Percentiles rank a stretch among this genome's conserved stretches.
Conservation (phyloP, 192 early-diverging fungal species). For the Umbelopsis isabellina region DNA sequence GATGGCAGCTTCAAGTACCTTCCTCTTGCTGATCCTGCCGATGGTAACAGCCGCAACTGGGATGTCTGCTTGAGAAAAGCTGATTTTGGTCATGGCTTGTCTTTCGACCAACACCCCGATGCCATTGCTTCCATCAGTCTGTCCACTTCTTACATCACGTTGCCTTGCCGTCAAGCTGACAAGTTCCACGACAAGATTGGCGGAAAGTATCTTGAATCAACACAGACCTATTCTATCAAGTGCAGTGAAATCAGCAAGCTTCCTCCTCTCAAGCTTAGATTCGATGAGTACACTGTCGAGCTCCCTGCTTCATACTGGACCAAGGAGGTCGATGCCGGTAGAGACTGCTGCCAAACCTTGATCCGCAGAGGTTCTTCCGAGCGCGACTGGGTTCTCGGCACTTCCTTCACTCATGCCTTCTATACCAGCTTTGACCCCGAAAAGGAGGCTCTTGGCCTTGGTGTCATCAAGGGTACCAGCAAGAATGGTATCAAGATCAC, state of each 20-base stretch:
- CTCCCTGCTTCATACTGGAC: slow-evolving; percentile 44
- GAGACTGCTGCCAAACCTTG: slow-evolving; percentile 29
- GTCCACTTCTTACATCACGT: slow-evolving; percentile 25
- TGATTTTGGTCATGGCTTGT: slow-evolving; percentile 12
- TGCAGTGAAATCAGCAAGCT: slow-evolving; percentile 34
- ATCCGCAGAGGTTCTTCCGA: slow-evolving; percentile 29
- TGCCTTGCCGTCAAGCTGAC: slow-evolving; percentile 40
- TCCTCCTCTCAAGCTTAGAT: slow-evolving; percentile 17
- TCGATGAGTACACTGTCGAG: slow-evolving; percentile 23
- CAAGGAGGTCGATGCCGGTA: slow-evolving; percentile 26
- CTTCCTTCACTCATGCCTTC: slow-evolving; percentile 38
- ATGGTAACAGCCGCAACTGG: slow-evolving; percentile 3
- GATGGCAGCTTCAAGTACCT: slow-evolving; percentile 7
- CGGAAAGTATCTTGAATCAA: slow-evolving; percentile 27
- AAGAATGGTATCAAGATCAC: slow-evolving; percentile 30
- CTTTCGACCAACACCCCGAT: neutral
- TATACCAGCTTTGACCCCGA: slow-evolving; percentile 41
- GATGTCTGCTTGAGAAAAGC: slow-evolving; percentile 19
- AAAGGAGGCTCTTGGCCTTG: slow-evolving; percentile 36
- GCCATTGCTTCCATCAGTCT: slow-evolving; percentile 11
- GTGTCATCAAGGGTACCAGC: slow-evolving; percentile 27
- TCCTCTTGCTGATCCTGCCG: slow-evolving; percentile 5
- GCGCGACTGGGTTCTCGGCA: slow-evolving; percentile 38
- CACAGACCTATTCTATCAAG: slow-evolving; percentile 39
- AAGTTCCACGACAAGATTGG: slow-evolving; percentile 36